A percentile compares a stretch with the other conserved stretches of the same genome.
Conservation (phyloP, 2,329 filamentous ascomycete genomes). For the Cyclaneusma minus region DNA sequence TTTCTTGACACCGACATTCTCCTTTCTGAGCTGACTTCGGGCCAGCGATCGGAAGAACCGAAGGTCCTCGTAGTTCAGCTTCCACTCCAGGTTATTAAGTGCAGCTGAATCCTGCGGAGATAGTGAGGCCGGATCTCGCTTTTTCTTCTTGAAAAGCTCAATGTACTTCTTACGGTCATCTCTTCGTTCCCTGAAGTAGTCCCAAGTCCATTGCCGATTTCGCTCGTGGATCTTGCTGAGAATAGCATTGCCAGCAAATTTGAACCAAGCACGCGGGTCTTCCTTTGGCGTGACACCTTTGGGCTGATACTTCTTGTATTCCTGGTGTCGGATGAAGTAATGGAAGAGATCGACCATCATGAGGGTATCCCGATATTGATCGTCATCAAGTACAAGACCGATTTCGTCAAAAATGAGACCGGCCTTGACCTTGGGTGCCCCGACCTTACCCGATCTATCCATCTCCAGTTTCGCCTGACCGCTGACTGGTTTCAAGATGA, state of each 20-base stretch:
- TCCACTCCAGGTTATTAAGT: constrained; percentile 64
- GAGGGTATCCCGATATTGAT: constrained; percentile 90
- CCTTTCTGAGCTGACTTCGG: constrained; percentile 86
- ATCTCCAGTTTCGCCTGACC: constrained; percentile 90
- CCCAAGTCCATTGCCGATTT: constrained; percentile 92
- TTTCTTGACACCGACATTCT: constrained; percentile 81
- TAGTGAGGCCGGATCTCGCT: constrained; percentile 53
- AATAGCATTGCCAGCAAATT: constrained; percentile 80
- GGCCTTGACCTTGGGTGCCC: constrained; percentile 76
- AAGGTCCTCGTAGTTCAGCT: constrained; percentile 84
- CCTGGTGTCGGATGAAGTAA: constrained; percentile 93
- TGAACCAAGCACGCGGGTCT: constrained; percentile 82
- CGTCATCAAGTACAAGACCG: constrained; percentile 89
- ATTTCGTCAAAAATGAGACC: constrained; percentile 92
- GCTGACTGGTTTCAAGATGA: constrained; percentile 89
- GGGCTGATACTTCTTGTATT: constrained; percentile 87
- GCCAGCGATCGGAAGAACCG: constrained; percentile 94
- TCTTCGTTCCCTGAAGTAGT: constrained; percentile 79
- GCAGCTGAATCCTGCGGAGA: constrained; percentile 56
- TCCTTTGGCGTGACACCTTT: constrained; percentile 70
- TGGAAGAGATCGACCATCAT: constrained; percentile 99
- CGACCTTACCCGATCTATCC: constrained; percentile 74
- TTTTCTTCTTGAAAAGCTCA: constrained; percentile 85
- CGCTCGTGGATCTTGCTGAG: constrained; percentile 88
- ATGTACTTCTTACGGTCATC: constrained; percentile 86